Evolutionary conservation across 1,284 basidiomycete species (phyloP), one percentile per base, ranked within the genome.

Genomic region (Ustilago hordei): DNA sequence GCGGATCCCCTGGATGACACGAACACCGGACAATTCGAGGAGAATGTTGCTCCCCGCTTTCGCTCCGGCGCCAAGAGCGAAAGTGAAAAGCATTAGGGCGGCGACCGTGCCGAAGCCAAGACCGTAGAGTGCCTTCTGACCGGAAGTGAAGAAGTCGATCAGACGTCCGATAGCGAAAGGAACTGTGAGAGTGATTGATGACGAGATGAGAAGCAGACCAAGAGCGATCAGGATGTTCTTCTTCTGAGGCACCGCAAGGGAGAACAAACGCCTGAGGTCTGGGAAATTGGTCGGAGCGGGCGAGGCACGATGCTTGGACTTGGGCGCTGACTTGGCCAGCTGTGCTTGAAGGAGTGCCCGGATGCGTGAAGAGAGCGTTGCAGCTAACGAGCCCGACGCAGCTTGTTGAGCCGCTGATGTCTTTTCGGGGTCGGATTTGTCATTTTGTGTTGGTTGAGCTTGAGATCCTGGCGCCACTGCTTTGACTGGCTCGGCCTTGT

Each of bases 21-120:
- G 89, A 86, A 98, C 94, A 47, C 95, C 95, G 89, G 87, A 80
- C 19, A 82, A 68, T 81, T 95, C 91, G 64, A 93, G 91, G 92
- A 99, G 95, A 65, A 99, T 92, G 1, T 93, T 91, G 53, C 95
- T 90, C 8, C 92, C 91, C 13, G 95, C 93, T 85, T 98, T 98
- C 60, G 95, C 94, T 0, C 89, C 88, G 0, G 94, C 96, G 7
- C 95, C 96, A 38, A 92, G 86, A 6, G 93, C 93, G 86, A 98
- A 98, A n/a, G 94, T 87, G 1, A 90, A 79, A 9, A 96, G 88
- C 35, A 98, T 89, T 9, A 91, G 84, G 0, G 88, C 90, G 9
- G 95, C 94, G 0, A 95, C 95, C 75, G 93, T 91, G 62, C 91
- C 91, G 43, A 94, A 89, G 1, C 92, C 91, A 31, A 98, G 72